Evolutionary conservation across 345 rosid species (phyloP).

Genomic region (Xanthoceras sorbifolium): DNA sequence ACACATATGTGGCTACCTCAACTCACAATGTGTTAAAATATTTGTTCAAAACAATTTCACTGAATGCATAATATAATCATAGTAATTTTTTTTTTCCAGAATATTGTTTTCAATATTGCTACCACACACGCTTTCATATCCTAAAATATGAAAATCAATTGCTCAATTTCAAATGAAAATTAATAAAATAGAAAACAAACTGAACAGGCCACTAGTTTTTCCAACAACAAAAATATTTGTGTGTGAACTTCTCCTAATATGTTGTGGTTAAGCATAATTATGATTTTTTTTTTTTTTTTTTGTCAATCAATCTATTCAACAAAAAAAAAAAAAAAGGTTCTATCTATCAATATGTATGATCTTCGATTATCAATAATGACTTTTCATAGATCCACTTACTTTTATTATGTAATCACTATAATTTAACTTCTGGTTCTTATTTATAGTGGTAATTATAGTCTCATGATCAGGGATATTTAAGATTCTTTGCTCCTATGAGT

Average conservation of each 20-base stretch:
- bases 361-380: background rate
- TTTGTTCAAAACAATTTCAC: too few relatives aligned
- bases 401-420: background rate
- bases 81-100: too few relatives aligned
- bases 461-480: background rate
- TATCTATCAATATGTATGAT: background rate
- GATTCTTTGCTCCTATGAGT: background rate
- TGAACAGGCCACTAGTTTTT: too few relatives aligned
- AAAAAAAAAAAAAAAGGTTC: background rate
- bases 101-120: too few relatives aligned
- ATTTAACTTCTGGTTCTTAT: background rate
- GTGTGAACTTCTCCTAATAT: background rate
- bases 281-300: background rate
- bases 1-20: too few relatives aligned
- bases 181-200: too few relatives aligned
- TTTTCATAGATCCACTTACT: background rate
- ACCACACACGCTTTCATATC: too few relatives aligned
- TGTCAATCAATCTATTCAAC: background rate
- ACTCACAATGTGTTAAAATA: too few relatives aligned
- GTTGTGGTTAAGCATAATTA: slow-evolving; percentile 1
- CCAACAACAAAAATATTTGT: background rate
- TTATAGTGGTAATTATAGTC: background rate
- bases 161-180: too few relatives aligned
- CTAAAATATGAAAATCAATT: too few relatives aligned
- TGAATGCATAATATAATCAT: too few relatives aligned